Conservation (phyloP, 2,329 filamentous ascomycete species). For the Trichoderma sp. region DNA sequence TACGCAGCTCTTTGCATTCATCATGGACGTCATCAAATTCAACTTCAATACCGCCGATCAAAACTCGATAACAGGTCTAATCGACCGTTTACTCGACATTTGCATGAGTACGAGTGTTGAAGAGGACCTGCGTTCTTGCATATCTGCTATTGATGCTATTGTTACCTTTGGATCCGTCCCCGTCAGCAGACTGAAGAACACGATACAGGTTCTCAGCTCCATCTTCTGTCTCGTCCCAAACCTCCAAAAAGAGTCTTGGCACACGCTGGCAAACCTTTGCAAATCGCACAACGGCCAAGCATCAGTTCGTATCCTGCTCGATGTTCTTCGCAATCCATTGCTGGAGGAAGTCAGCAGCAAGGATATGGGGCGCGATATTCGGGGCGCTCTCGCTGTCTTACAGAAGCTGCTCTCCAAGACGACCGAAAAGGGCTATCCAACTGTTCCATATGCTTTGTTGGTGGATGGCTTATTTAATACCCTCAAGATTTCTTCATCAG, state of each 20-base stretch:
- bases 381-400: conserved; percentile 61
- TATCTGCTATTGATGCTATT: conserved; percentile 65
- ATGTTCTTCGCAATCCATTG: conserved; percentile 54
- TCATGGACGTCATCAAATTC: conserved; percentile 70
- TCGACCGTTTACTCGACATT: conserved; percentile 62
- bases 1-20: conserved; percentile 60
- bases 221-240: conserved; percentile 64
- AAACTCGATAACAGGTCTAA: conserved; percentile 56
- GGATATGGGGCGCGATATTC: conserved; percentile 54
- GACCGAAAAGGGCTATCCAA: conserved; percentile 57
- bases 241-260: conserved; percentile 65
- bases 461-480: conserved; percentile 56
- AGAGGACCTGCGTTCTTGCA: conserved; percentile 64
- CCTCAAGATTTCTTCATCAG: conserved; percentile 43
- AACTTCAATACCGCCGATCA: conserved; percentile 68
- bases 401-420: conserved; percentile 61
- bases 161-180: conserved; percentile 72
- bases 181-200: conserved; percentile 57
- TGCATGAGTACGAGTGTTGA: conserved; percentile 65
- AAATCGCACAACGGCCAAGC: conserved; percentile 71
- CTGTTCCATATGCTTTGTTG: conserved; percentile 56
- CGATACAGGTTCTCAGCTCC: conserved; percentile 68
- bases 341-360: conserved; percentile 47
- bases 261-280: conserved; percentile 66
- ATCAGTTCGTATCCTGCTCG: conserved; percentile 63